A percentile compares a stretch with the other conserved stretches of the same genome.
Evolutionary conservation across 106 monocot genomes (phyloP).

Genomic region (Allium fistulosum): DNA sequence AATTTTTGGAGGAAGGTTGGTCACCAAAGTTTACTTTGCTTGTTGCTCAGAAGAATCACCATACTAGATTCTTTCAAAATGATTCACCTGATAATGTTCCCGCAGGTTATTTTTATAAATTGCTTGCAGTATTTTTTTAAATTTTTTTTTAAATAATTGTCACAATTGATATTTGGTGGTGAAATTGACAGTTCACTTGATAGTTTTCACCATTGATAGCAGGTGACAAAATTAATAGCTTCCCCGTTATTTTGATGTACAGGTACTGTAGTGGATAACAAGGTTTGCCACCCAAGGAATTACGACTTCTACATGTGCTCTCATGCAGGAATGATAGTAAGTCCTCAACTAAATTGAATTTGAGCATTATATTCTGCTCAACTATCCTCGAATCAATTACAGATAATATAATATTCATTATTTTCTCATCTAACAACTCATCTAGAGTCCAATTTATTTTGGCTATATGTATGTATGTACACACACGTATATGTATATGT

Average conservation of each 20-base stretch:
- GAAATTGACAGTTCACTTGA: background rate
- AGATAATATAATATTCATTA: too few relatives aligned
- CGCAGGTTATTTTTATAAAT: constrained; percentile 28
- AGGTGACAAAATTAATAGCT: background rate
- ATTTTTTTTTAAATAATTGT: background rate
- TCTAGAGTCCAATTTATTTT: too few relatives aligned
- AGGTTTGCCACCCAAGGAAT: constrained; percentile 79
- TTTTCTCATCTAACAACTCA: too few relatives aligned
- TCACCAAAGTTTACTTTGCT: constrained; percentile 76
- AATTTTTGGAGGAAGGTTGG: constrained; percentile 80
- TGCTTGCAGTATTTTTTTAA: background rate
- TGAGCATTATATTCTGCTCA: too few relatives aligned
- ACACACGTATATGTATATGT: too few relatives aligned
- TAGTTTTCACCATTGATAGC: background rate
- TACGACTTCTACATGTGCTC: constrained; percentile 97
- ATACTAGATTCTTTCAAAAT: constrained; percentile 81
- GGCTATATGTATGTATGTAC: too few relatives aligned
- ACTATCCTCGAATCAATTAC: too few relatives aligned
- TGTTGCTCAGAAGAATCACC: constrained; percentile 90
- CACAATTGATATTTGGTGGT: background rate
- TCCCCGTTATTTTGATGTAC: background rate
- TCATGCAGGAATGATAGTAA: constrained; percentile 95
- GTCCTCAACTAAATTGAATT: background rate
- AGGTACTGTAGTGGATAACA: constrained; percentile 90
- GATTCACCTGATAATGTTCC: constrained; percentile 73